Evolutionary conservation across 306 rosid species (phyloP).

Genomic region (Trifolium pratense): DNA sequence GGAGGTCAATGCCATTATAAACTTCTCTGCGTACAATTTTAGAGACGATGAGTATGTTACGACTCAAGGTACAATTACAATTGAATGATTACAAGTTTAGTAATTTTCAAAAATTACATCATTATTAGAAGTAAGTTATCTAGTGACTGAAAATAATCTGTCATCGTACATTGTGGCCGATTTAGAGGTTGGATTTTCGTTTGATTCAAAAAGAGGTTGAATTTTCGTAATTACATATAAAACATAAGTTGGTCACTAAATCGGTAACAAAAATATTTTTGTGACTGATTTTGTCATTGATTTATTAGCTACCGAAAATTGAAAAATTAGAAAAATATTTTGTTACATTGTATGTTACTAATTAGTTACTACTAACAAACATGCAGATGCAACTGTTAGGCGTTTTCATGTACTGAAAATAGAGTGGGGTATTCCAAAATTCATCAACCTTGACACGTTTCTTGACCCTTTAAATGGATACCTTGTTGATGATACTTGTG

Average conservation of each 20-base stretch:
- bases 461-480: slow-evolving; percentile 47
- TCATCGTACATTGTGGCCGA: too few species aligned
- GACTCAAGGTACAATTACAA: slow-evolving; percentile 41
- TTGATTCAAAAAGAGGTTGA: too few species aligned
- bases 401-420: slow-evolving; percentile 41
- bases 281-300: too few species aligned
- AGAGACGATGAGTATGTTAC: slow-evolving; percentile 32
- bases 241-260: too few species aligned
- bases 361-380: background rate
- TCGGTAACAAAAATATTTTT: too few species aligned
- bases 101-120: too few species aligned
- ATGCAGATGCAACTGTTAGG: slow-evolving; percentile 40
- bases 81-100: background rate
- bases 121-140: too few species aligned
- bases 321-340: background rate
- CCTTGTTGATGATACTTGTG: slow-evolving; percentile 39
- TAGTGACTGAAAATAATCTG: too few species aligned
- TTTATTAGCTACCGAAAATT: too few species aligned
- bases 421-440: slow-evolving; percentile 44
- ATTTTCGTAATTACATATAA: too few species aligned
- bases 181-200: too few species aligned
- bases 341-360: background rate
- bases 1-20: slow-evolving; percentile 53
- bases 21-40: slow-evolving; percentile 43
- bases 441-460: slow-evolving; percentile 40